Conservation (phyloP, 345 rosid species). For the Balakata baccata region DNA sequence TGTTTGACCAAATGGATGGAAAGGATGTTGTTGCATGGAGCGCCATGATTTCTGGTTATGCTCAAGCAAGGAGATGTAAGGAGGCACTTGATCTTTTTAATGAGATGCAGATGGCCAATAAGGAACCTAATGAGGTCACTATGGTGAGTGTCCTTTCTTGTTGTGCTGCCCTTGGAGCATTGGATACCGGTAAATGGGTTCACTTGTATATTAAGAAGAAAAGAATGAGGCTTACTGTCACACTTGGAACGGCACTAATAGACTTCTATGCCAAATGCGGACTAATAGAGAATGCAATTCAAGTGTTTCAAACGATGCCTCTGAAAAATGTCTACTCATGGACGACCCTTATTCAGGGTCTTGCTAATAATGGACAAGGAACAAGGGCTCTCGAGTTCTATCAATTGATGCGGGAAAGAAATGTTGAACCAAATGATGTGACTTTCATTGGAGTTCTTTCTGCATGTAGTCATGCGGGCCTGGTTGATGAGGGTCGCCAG, state of each 20-base stretch:
- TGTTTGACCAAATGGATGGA: slow-evolving; percentile 12
- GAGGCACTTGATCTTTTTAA: slow-evolving; percentile 34
- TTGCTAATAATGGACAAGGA: slow-evolving; percentile 45
- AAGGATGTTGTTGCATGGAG: slow-evolving; percentile 12
- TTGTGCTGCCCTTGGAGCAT: slow-evolving; percentile 40
- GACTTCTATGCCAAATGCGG: slow-evolving; percentile 42
- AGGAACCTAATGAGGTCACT: slow-evolving; percentile 38
- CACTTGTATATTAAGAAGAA: slow-evolving; percentile 32
- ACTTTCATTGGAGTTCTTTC: slow-evolving; percentile 41
- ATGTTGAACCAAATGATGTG: slow-evolving; percentile 34
- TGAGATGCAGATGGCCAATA: slow-evolving; percentile 36
- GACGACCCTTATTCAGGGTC: slow-evolving; percentile 43
- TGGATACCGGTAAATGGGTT: slow-evolving; percentile 43
- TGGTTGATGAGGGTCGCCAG: slow-evolving; percentile 33
- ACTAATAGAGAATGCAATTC: slow-evolving; percentile 28
- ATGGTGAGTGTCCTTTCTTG: slow-evolving; percentile 42
- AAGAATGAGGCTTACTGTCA: slow-evolving; percentile 30
- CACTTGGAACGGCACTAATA: slow-evolving; percentile 39
- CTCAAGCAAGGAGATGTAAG: slow-evolving; percentile 38
- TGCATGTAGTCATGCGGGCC: slow-evolving; percentile 37
- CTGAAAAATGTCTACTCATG: slow-evolving; percentile 33
- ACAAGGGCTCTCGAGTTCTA: slow-evolving; percentile 31
- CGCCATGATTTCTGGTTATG: slow-evolving; percentile 23
- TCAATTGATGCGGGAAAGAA: slow-evolving; percentile 26
- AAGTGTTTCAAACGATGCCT: slow-evolving; percentile 35